Percentiles rank a stretch among this genome's conserved stretches.
Evolutionary conservation across 2,329 filamentous ascomycete species (phyloP).

Genomic region (Fusarium begoniae): DNA sequence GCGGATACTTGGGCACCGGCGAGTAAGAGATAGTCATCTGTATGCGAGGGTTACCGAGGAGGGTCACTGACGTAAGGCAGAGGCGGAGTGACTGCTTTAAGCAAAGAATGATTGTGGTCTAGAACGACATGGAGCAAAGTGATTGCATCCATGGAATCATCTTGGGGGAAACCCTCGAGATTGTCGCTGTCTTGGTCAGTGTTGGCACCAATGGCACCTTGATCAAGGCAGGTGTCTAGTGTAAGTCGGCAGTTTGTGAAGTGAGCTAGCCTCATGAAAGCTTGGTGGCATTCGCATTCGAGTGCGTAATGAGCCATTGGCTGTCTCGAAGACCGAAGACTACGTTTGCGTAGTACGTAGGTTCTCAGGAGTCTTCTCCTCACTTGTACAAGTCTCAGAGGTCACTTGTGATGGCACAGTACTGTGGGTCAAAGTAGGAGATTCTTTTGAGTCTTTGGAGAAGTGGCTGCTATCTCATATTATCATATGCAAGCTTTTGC

Average conservation of each 20-base stretch:
- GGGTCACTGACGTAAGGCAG: not conserved
- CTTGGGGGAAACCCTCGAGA: not conserved
- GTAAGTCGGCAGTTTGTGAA: not conserved
- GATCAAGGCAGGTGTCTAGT: not conserved
- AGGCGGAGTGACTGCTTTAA: not conserved
- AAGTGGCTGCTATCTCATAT: not conserved
- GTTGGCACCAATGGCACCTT: not conserved
- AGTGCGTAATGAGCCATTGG: slow-evolving; percentile 1
- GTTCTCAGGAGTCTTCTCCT: not conserved
- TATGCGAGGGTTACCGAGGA: no score
- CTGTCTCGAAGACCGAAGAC: not conserved
- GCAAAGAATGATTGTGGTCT: not conserved
- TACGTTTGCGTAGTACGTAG: not conserved
- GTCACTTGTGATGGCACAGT: not conserved
- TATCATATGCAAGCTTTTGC: not conserved
- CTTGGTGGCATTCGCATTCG: not conserved
- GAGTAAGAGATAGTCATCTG: not conserved
- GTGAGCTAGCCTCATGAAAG: not conserved
- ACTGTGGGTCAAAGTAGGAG: not conserved
- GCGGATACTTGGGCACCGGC: not conserved
- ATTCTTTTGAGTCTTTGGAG: not conserved
- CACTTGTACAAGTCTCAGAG: not conserved
- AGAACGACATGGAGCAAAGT: rapidly evolving
- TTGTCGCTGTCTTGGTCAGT: not conserved
- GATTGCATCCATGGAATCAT: no score